Conservation (phyloP, 495 filamentous ascomycete species). For the Aspergillus bertholletiae region DNA sequence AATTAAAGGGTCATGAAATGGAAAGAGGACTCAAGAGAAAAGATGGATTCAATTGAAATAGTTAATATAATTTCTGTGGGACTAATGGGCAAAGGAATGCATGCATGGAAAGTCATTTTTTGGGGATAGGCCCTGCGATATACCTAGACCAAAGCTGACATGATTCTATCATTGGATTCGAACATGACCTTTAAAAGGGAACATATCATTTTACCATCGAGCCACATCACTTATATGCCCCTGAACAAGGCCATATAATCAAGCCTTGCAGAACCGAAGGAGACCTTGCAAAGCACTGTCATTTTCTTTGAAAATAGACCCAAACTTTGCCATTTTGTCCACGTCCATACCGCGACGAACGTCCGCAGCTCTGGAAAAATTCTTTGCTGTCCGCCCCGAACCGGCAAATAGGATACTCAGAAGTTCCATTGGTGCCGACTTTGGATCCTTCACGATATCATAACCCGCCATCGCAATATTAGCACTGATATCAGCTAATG, state of each 20-base stretch:
- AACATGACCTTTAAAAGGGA: too few species aligned
- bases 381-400: not conserved
- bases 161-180: too few species aligned
- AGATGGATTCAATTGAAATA: too few species aligned
- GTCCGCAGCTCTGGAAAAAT: not conserved
- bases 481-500: not conserved
- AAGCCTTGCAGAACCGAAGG: not conserved
- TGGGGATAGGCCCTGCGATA: too few species aligned
- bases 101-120: too few species aligned
- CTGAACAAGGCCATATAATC: not conserved
- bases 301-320: not conserved
- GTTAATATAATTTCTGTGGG: too few species aligned
- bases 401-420: not conserved
- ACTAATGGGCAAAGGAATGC: too few species aligned
- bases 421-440: not conserved
- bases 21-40: too few species aligned
- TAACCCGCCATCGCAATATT: not conserved
- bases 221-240: too few species aligned
- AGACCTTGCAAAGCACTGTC: not conserved
- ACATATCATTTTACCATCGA: too few species aligned
- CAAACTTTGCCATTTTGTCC: not conserved
- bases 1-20: too few species aligned
- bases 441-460: not conserved
- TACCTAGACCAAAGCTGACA: too few species aligned
- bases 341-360: not conserved